These are phyloP conservation scores for Lasiodiplodia sp. DNA, from an alignment of 2,329 filamentous ascomycete species.

Conservation along the genomic window DNA sequence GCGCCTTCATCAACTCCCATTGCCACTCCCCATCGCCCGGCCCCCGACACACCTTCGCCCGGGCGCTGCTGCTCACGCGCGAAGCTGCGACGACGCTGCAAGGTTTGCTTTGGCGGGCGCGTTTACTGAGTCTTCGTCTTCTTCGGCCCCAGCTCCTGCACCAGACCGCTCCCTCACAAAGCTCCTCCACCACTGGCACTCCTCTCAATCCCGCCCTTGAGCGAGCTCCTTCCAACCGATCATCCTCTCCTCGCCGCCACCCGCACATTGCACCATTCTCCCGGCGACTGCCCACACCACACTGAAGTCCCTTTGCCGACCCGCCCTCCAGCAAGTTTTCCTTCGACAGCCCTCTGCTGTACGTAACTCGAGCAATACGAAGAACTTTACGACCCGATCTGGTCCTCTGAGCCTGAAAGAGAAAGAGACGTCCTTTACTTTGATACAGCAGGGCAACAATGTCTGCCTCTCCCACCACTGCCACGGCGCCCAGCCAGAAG, in stretches of 20 bases:
- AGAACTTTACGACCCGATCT: slow-evolving; percentile 26
- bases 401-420: slow-evolving; percentile 42
- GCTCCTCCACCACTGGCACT: slow-evolving; percentile 29
- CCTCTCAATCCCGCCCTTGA: slow-evolving; percentile 25
- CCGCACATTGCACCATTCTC: slow-evolving; percentile 32
- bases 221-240: slow-evolving; percentile 29
- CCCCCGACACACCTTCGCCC: slow-evolving; percentile 6
- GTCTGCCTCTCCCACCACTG: slow-evolving; percentile 55
- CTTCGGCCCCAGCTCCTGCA: slow-evolving; percentile 29
- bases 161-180: slow-evolving; percentile 29
- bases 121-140: slow-evolving; percentile 31
- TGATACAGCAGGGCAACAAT: slow-evolving; percentile 39
- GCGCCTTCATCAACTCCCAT: slow-evolving; percentile 26
- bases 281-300: slow-evolving; percentile 30
- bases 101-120: slow-evolving; percentile 32
- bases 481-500: slow-evolving; percentile 74
- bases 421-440: slow-evolving; percentile 33
- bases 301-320: slow-evolving; percentile 32
- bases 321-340: slow-evolving; percentile 77
- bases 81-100: slow-evolving; percentile 25
- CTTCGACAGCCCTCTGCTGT: slow-evolving; percentile 79
- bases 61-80: slow-evolving; percentile 24
- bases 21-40: slow-evolving; percentile 34
- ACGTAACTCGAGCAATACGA: slow-evolving; percentile 59
- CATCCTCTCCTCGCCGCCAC: slow-evolving; percentile 40